Conservation (phyloP, 1,284 basidiomycete genomes). For the Cryptococcus depauperatus region DNA sequence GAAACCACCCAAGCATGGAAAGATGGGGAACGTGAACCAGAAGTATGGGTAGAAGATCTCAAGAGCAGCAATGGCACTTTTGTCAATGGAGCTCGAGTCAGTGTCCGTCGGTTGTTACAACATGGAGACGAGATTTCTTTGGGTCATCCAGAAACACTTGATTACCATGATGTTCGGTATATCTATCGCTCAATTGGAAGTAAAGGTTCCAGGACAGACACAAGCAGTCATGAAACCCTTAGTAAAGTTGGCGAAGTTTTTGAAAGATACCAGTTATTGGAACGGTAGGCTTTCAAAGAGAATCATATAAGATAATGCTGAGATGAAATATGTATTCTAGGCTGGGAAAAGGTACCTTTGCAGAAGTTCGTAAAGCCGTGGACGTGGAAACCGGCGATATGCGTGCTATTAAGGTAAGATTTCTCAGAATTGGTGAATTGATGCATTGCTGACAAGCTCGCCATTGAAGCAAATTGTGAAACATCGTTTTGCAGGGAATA, state of each 20-base stretch:
- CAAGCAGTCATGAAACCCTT: conserved; percentile 27
- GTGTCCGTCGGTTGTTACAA: conserved; percentile 52
- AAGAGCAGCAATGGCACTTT: conserved; percentile 76
- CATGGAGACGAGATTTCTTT: conserved; percentile 78
- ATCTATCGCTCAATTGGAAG: conserved; percentile 38
- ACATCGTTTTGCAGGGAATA: conserved; percentile 45
- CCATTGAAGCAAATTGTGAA: conserved; percentile 39
- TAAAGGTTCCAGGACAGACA: conserved; percentile 20
- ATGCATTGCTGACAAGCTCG: too few species aligned
- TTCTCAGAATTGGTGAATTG: too few species aligned
- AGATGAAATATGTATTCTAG: conserved; percentile 21
- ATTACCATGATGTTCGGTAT: conserved; percentile 50
- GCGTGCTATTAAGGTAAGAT: conserved; percentile 43
- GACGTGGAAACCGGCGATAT: conserved; percentile 40
- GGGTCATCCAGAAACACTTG: conserved; percentile 51
- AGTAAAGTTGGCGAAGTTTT: conserved; percentile 46
- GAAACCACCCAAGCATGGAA: conserved; percentile 22
- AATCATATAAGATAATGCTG: background rate
- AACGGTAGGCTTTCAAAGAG: conserved; percentile 23
- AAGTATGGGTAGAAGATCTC: conserved; percentile 59
- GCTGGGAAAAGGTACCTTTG: conserved; percentile 45
- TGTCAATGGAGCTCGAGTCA: conserved; percentile 63
- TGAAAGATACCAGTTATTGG: conserved; percentile 39
- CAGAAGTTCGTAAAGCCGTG: conserved; percentile 43
- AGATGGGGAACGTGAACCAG: conserved; percentile 46